Evolutionary conservation across 2,329 filamentous ascomycete genomes (phyloP).

Genomic region (Pseudogymnoascus sp.): DNA sequence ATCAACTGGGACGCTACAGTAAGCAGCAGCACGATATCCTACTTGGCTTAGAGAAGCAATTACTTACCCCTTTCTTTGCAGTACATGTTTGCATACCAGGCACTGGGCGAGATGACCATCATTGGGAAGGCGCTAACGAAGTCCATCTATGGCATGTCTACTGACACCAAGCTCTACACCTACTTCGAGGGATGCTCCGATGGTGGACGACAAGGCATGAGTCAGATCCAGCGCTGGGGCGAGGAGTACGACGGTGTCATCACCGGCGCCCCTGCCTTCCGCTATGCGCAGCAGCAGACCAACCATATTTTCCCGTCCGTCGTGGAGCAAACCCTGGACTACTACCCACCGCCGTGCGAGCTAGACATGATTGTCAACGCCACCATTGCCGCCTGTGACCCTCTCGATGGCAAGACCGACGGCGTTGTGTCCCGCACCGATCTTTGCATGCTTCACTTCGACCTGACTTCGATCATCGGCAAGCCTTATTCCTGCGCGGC

Average conservation of each 20-base stretch:
- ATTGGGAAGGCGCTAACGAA: too few species aligned
- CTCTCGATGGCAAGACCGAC: conserved; percentile 9
- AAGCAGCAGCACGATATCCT: too few species aligned
- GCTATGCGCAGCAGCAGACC: conserved; percentile 27
- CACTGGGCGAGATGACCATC: too few species aligned
- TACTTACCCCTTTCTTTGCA: too few species aligned
- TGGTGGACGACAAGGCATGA: conserved; percentile 29
- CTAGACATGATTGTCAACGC: conserved; percentile 6
- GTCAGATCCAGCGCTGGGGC: conserved; percentile 29
- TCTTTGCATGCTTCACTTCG: conserved; percentile 37
- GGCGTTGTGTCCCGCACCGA: conserved; percentile 31
- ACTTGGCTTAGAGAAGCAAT: too few species aligned
- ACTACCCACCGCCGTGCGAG: conserved; percentile 10
- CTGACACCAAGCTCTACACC: conserved; percentile 21
- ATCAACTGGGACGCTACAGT: too few species aligned
- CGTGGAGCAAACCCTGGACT: conserved; percentile 9
- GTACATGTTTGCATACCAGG: too few species aligned
- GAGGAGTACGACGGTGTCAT: conserved; percentile 31
- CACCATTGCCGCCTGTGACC: conserved; percentile 10
- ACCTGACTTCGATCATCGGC: conserved; percentile 38
- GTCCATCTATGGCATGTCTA: too few species aligned
- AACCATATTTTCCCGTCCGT: neutral
- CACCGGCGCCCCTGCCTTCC: conserved; percentile 31
- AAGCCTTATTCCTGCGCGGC: conserved; percentile 34
- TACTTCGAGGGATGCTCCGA: conserved; percentile 32